Conservation (phyloP, 2,329 filamentous ascomycete genomes). For the Fusarium coicis region DNA sequence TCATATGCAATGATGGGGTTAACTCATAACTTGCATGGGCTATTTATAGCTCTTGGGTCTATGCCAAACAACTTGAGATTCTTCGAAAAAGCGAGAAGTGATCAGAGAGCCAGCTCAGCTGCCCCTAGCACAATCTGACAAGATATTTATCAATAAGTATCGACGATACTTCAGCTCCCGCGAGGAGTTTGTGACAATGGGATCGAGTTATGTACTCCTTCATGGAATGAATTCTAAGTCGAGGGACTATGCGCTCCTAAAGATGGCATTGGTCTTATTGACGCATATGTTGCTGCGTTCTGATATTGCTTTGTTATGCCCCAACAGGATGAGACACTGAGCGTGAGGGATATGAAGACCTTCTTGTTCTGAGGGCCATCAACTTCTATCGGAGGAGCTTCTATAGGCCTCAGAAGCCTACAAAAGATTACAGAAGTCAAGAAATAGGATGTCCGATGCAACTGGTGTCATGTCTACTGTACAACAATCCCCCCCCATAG, state of each 20-base stretch:
- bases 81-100: neutral
- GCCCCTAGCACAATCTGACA: too few species aligned
- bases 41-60: neutral
- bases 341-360: constrained; percentile 13
- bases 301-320: constrained; percentile 11
- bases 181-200: constrained; percentile 1
- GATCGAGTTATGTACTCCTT: neutral
- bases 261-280: constrained; percentile 1
- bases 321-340: constrained; percentile 26
- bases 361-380: constrained; percentile 7
- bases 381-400: neutral
- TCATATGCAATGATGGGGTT: constrained; percentile 4
- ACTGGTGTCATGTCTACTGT: neutral
- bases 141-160: neutral
- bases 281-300: constrained; percentile 3
- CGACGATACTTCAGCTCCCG: neutral
- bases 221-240: neutral
- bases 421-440: constrained; percentile 11
- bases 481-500: neutral
- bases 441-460: constrained; percentile 21
- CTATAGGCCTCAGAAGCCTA: neutral
- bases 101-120: neutral
- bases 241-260: constrained; percentile 1
- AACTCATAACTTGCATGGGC: neutral
- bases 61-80: neutral